Conservation (phyloP, 805 yeast genomes). For the Saturnispora serradocipensis region DNA sequence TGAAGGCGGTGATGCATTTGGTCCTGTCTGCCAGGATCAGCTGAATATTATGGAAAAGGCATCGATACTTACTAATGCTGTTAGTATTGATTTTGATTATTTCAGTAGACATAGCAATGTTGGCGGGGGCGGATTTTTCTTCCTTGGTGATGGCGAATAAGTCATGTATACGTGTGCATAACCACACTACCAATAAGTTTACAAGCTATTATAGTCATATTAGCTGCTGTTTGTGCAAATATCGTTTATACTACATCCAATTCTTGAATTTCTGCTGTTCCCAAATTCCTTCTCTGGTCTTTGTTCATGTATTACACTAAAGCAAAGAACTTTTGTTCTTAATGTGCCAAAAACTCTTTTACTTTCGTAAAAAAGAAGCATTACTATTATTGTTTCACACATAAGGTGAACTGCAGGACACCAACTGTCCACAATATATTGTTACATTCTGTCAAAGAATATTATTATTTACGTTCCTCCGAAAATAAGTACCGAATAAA, state of each 20-base stretch:
- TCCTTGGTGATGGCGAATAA: slow-evolving; percentile 9
- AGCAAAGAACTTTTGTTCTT: no score
- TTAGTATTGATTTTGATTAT: slow-evolving; percentile 91
- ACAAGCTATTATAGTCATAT: background rate
- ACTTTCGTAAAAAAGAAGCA: no score
- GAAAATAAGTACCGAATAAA: no score
- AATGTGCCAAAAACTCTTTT: no score
- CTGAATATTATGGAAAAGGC: slow-evolving; percentile 79
- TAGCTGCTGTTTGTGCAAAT: background rate
- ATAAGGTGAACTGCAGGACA: no score
- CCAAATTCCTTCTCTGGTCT: no score
- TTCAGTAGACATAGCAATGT: slow-evolving; percentile 82
- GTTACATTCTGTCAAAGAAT: no score
- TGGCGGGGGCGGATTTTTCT: slow-evolving; percentile 38
- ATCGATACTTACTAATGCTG: slow-evolving; percentile 74
- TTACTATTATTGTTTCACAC: no score
- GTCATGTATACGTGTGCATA: background rate
- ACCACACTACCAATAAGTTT: background rate
- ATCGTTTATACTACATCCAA: background rate
- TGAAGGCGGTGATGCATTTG: slow-evolving; percentile 38
- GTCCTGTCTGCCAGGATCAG: slow-evolving; percentile 31
- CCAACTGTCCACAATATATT: no score
- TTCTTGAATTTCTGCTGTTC: no score
- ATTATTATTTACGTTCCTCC: no score
- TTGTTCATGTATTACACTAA: no score